Evolutionary conservation across 2,329 filamentous ascomycete genomes (phyloP), one percentile per base, ranked within the genome.

Genomic region (Stachybotrys echinatus): DNA sequence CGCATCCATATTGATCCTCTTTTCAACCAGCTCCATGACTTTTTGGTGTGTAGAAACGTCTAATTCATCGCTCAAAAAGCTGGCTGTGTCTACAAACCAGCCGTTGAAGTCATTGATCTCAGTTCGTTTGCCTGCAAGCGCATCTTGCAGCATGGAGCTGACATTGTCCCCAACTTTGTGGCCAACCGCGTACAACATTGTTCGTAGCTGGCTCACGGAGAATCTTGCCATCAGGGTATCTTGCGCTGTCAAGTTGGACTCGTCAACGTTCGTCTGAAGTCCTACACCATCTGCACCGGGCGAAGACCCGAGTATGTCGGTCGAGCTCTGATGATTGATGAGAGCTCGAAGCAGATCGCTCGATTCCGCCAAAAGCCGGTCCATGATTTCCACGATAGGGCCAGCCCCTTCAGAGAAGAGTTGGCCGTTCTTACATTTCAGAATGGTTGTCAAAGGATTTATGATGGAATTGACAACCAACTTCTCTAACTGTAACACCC

Each of bases 391-490:
- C 0, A 77, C 76, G 17, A 88, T 62, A 14, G 74, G 67, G 10
- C 65, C 61, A 7, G 61, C 55, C 51, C 75, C 74, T 53, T 83
- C 80, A 54, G 77, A 76, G 17, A 95, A 82, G 0, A 96, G 66
- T 5, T 77, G 76, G n/a, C 91, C 90, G 58, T 96, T 96, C 54
- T 81, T 81, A 63, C 85, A 86, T 48, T 87, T 78, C 49, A 94
- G 74, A 10, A 96, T 70, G 1, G 85, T 87, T 0, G 89, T 94
- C n/a, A 96, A 70, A 0, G 92, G 89, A 62, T 96, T 95, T 59
- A 96, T 82, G 27, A 92, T 74, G 34, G 82, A 77, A 62, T 95
- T 96, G 47, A 92, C 75, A 1, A 88, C 87, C 1, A 96, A 74
- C 65, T 96, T 96, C 61, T 95, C 89, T 3, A 96, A 78, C 69